Conservation (phyloP, 345 rosid species). For the Trapa incisa region DNA sequence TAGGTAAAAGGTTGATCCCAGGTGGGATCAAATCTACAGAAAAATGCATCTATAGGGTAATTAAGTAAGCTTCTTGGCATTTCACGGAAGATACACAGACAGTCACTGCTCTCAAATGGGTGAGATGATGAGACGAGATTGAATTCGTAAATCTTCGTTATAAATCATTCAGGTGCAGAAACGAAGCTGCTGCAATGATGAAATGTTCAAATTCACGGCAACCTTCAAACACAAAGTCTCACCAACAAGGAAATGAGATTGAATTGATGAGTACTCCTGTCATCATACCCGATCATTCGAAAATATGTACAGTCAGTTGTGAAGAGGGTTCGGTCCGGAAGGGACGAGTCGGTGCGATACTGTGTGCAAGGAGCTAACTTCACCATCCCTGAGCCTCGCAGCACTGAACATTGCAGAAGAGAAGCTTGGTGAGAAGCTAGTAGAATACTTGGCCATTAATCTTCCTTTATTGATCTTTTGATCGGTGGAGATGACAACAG, state of each 20-base stretch:
- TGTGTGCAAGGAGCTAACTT: constrained; percentile 2
- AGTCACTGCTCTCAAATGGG: too few relatives aligned
- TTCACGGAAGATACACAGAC: too few relatives aligned
- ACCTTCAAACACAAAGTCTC: not conserved
- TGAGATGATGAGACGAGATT: too few relatives aligned
- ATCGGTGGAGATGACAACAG: not conserved
- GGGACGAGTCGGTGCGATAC: constrained; percentile 30
- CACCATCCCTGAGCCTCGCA: constrained; percentile 5
- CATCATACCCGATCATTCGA: not conserved
- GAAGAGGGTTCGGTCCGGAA: constrained; percentile 34
- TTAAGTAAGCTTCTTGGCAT: too few relatives aligned
- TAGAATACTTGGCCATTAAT: constrained; percentile 13
- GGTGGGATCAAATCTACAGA: too few relatives aligned
- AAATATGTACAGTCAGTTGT: constrained; percentile 16
- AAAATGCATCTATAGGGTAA: too few relatives aligned
- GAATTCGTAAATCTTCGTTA: too few relatives aligned
- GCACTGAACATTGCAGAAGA: constrained; percentile 14
- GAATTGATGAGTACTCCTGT: not conserved
- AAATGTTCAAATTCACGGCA: not conserved
- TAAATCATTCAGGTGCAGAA: not conserved
- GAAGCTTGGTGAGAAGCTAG: constrained; percentile 10
- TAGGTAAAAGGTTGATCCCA: too few relatives aligned
- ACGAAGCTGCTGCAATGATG: not conserved
- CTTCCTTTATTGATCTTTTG: constrained; percentile 1
- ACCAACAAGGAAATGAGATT: not conserved